Conservation (phyloP, 1,284 basidiomycete species). For the Tetrapyrgos nigripes region DNA sequence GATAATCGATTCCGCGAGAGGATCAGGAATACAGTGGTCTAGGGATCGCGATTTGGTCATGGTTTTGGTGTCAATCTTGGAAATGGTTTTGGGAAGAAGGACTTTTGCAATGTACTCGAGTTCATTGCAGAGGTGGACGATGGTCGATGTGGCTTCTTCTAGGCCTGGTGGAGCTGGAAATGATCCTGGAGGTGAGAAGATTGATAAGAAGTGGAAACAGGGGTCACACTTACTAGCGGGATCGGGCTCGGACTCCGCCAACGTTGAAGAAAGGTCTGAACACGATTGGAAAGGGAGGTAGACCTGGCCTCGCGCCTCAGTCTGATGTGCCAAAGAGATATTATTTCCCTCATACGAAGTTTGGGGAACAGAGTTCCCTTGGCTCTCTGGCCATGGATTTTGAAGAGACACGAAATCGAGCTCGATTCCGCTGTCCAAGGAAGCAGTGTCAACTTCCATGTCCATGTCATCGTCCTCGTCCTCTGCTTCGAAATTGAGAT, state of each 20-base stretch:
- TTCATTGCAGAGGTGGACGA: neutral
- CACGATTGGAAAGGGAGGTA: neutral
- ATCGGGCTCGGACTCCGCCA: neutral
- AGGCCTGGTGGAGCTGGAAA: neutral
- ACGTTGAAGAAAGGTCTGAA: neutral
- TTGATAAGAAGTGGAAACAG: neutral
- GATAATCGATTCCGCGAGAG: neutral
- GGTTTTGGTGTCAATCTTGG: too few relatives aligned
- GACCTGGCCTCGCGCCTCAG: neutral
- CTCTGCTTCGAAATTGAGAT: neutral
- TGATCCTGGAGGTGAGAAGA: neutral
- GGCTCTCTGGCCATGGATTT: neutral
- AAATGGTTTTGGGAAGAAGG: neutral
- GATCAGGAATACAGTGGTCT: neutral
- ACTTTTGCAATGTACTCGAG: neutral
- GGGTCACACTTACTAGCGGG: neutral
- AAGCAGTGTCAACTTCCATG: neutral
- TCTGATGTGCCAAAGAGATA: neutral
- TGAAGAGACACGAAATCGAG: neutral
- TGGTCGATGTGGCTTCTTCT: neutral
- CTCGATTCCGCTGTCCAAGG: neutral
- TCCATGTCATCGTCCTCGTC: neutral
- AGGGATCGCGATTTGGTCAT: neutral
- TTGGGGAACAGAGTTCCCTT: neutral
- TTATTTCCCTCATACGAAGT: neutral